Conservation (phyloP, 495 filamentous ascomycete genomes). For the Penicillium maclennaniae region DNA sequence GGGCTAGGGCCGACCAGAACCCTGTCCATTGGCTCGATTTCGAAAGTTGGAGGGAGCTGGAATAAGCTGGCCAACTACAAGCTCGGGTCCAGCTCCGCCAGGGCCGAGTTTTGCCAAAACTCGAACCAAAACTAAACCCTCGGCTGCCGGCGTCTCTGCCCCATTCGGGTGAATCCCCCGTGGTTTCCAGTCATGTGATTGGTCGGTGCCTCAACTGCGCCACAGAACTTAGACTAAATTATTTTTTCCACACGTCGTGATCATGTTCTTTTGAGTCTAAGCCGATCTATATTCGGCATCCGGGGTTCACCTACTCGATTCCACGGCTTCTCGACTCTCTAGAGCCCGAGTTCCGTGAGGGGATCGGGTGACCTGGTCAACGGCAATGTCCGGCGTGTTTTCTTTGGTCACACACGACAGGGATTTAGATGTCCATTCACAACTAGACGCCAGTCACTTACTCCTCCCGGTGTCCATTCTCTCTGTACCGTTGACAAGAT, state of each 20-base stretch:
- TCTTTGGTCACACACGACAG: no score
- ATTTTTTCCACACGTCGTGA: background rate
- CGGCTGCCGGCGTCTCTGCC: constrained; percentile 12
- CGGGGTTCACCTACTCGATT: background rate
- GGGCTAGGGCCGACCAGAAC: background rate
- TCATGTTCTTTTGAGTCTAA: background rate
- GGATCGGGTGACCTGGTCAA: constrained; percentile 4
- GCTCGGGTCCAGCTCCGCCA: constrained; percentile 11
- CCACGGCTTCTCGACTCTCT: background rate
- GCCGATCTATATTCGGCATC: constrained; percentile 4
- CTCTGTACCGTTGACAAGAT: background rate
- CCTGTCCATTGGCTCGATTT: background rate
- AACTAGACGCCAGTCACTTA: no score
- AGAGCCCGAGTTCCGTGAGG: constrained; percentile 11
- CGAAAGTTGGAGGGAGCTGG: background rate
- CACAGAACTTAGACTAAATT: constrained; percentile 3
- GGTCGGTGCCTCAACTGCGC: background rate
- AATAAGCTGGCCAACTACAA: constrained; percentile 14
- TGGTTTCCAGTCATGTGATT: background rate
- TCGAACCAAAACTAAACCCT: background rate
- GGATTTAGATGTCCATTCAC: no score
- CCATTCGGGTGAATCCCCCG: constrained; percentile 4
- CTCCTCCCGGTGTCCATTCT: background rate
- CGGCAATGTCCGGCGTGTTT: constrained; percentile 3
- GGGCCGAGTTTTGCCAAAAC: background rate